phyloP scores from a whole-genome alignment of 305 asterid species.

The Solanum hybrid region DNA sequence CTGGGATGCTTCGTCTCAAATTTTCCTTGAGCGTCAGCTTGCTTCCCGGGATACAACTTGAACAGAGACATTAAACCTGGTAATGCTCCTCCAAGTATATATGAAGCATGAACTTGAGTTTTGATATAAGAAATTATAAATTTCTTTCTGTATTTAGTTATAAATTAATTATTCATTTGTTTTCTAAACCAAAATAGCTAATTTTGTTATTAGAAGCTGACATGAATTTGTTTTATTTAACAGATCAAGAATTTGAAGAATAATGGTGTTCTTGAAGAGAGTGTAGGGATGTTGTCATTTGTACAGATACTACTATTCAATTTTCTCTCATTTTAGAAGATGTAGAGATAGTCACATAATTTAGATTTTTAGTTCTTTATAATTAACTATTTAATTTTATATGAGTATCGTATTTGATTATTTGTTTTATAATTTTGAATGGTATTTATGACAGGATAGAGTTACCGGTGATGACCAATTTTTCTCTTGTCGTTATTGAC shows the following conservation, averaged over 20 bases:
- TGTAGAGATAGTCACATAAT: neutral
- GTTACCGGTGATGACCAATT: neutral
- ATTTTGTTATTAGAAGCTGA: neutral
- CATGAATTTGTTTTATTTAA: neutral
- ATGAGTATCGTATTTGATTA: neutral
- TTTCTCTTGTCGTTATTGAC: neutral
- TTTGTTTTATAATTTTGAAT: too few species aligned
- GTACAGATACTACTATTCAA: neutral
- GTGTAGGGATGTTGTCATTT: neutral
- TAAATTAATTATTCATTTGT: neutral
- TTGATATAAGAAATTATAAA: neutral
- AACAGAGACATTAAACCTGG: neutral
- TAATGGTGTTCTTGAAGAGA: too few species aligned
- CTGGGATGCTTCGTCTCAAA: constrained; percentile 54
- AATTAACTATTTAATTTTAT: neutral
- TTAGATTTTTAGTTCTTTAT: neutral
- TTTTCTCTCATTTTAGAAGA: neutral
- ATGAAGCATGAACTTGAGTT: neutral
- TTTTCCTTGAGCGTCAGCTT: constrained; percentile 41
- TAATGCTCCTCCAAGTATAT: neutral
- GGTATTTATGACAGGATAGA: neutral
- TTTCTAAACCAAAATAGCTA: neutral
- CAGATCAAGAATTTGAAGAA: neutral
- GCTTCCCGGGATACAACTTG: constrained; percentile 6
- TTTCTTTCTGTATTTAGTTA: neutral